These are phyloP conservation scores for Exophiala dermatitidis DNA, from an alignment of 2,329 filamentous ascomycete genomes.

Conservation along the genomic window DNA sequence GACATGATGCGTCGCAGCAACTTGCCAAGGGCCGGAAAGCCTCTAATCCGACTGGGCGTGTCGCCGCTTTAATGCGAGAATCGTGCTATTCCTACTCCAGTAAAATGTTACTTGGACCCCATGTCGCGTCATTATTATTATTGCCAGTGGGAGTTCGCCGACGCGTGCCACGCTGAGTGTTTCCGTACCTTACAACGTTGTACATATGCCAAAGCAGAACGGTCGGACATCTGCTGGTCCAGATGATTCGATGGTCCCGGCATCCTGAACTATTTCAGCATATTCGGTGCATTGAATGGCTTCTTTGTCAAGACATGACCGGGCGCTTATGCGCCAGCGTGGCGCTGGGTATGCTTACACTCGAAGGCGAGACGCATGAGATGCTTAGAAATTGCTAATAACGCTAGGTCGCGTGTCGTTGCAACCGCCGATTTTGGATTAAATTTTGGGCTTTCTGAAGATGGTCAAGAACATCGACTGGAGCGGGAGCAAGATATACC, in stretches of 20 bases:
- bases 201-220: no score
- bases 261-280: neutral
- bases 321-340: conserved; percentile 51
- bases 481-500: conserved; percentile 14
- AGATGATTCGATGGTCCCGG: neutral
- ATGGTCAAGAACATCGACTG: conserved; percentile 13
- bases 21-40: no score
- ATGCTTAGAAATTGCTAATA: neutral
- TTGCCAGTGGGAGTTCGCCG: no score
- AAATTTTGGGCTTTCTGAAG: conserved; percentile 15
- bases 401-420: conserved; percentile 12
- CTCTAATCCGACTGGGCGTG: no score
- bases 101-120: no score
- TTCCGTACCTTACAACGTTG: no score
- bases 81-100: no score
- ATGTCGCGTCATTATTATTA: no score
- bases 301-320: conserved; percentile 41
- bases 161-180: no score
- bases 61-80: no score
- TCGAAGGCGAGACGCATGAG: neutral
- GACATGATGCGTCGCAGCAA: no score
- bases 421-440: conserved; percentile 19
- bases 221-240: neutral
- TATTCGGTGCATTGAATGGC: neutral
- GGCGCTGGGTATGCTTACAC: conserved; percentile 46